Conservation (phyloP, 1,284 basidiomycete genomes). For the Bondarzewia mesenterica region DNA sequence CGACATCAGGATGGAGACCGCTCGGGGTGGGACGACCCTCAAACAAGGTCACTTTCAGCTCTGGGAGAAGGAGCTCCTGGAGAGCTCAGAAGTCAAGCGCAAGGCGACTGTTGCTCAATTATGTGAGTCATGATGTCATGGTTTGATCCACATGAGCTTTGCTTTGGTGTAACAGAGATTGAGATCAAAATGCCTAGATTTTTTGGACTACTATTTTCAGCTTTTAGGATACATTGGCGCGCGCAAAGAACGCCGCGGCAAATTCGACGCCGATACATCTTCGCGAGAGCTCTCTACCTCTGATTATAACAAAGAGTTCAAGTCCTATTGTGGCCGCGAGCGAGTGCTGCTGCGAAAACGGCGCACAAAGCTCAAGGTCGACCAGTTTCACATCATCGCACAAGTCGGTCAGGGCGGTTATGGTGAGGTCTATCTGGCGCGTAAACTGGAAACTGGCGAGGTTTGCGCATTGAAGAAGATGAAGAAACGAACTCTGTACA, state of each 20-base stretch:
- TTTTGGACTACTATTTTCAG: slow-evolving; percentile 94
- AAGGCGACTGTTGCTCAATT: slow-evolving; percentile 95
- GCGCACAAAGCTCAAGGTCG: slow-evolving; percentile 78
- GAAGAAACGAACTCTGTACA: slow-evolving; percentile 85
- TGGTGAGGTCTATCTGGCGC: slow-evolving; percentile 89
- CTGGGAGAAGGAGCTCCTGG: slow-evolving; percentile 82
- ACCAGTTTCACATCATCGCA: slow-evolving; percentile 93
- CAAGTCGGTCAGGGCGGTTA: slow-evolving; percentile 97
- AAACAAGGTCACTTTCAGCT: slow-evolving; percentile 51
- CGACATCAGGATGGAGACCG: slow-evolving; percentile 66
- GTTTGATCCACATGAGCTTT: not conserved
- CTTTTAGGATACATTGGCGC: slow-evolving; percentile 79
- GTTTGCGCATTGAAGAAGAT: slow-evolving; percentile 96
- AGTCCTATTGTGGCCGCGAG: slow-evolving; percentile 87
- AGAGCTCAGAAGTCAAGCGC: slow-evolving; percentile 79
- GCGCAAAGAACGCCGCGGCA: slow-evolving; percentile 74
- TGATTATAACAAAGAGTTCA: slow-evolving; percentile 76
- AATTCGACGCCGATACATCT: slow-evolving; percentile 79
- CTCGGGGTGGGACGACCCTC: slow-evolving; percentile 44
- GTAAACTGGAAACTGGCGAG: slow-evolving; percentile 88
- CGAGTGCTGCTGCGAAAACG: slow-evolving; percentile 85
- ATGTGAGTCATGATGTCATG: slow-evolving; percentile 46
- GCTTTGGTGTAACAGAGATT: not conserved
- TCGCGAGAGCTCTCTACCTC: slow-evolving; percentile 53
- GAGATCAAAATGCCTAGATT: slow-evolving; percentile 45